Conservation (phyloP, 768 basidiomycete genomes). For the Pholiota microspora region DNA sequence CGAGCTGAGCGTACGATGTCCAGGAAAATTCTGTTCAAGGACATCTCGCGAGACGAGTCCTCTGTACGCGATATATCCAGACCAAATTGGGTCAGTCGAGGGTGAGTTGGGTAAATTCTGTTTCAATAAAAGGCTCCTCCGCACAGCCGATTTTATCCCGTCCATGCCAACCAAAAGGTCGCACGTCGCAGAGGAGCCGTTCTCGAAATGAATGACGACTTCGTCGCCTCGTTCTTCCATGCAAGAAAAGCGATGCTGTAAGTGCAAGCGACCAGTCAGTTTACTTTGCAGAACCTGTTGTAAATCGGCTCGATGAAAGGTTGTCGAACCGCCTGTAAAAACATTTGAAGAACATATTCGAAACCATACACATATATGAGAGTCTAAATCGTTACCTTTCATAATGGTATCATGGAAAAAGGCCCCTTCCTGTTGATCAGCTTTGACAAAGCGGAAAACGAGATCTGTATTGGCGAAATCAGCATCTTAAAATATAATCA, state of each 20-base stretch:
- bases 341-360: not conserved
- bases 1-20: not conserved
- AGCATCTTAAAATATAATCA: not conserved
- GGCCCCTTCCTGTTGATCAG: constrained; percentile 30
- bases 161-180: constrained; percentile 44
- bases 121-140: constrained; percentile 16
- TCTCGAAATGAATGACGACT: constrained; percentile 32
- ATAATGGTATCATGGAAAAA: constrained; percentile 21
- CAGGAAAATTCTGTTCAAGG: not conserved
- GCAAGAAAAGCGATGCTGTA: constrained; percentile 31
- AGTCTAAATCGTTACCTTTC: constrained; percentile 21
- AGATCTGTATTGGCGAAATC: not conserved
- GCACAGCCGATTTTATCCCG: constrained; percentile 36
- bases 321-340: not conserved
- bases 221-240: constrained; percentile 25
- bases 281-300: not conserved
- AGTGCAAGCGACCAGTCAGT: constrained; percentile 8
- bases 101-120: constrained; percentile 10
- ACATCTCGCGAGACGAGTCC: not conserved
- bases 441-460: constrained; percentile 25
- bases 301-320: constrained; percentile 1
- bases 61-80: not conserved
- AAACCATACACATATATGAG: not conserved
- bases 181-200: constrained; percentile 32
- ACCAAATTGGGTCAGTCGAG: constrained; percentile 6